Conservation (phyloP, 176 grass and related monocot species). For the Calamus simplicifolius region DNA sequence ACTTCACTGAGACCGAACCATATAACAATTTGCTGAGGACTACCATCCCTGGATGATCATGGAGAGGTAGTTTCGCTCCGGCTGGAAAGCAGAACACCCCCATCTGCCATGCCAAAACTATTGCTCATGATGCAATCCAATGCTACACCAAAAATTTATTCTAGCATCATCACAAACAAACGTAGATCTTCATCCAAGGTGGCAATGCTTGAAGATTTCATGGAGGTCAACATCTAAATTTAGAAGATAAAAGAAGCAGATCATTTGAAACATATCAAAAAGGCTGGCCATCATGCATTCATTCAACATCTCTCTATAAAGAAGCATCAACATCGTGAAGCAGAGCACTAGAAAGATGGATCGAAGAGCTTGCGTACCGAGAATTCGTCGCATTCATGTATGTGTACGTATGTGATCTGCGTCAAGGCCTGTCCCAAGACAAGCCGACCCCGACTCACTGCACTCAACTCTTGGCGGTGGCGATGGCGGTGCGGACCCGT, state of each 20-base stretch:
- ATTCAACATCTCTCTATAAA: too few species aligned
- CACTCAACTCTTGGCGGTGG: not conserved
- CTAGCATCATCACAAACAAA: not conserved
- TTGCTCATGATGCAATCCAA: too few species aligned
- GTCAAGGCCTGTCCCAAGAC: conserved; percentile 2
- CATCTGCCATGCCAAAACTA: conserved; percentile 6
- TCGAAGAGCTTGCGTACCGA: not conserved
- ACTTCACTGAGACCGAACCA: conserved; percentile 2
- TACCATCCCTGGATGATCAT: conserved; percentile 23
- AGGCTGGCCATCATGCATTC: too few species aligned
- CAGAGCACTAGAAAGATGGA: too few species aligned
- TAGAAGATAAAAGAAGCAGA: too few species aligned
- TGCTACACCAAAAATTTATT: too few species aligned
- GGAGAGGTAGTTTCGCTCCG: conserved; percentile 18
- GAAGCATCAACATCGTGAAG: too few species aligned
- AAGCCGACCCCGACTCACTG: not conserved
- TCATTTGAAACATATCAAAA: too few species aligned
- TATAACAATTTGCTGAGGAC: conserved; percentile 27
- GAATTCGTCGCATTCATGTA: conserved; percentile 21
- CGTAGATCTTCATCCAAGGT: not conserved
- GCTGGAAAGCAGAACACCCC: conserved; percentile 25
- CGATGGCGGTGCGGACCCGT: not conserved
- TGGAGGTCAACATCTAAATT: too few species aligned
- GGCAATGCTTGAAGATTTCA: too few species aligned
- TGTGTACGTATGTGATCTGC: conserved; percentile 21